phyloP scores from a whole-genome alignment of 139 green algal species.

The Chlorella sorokiniana region DNA sequence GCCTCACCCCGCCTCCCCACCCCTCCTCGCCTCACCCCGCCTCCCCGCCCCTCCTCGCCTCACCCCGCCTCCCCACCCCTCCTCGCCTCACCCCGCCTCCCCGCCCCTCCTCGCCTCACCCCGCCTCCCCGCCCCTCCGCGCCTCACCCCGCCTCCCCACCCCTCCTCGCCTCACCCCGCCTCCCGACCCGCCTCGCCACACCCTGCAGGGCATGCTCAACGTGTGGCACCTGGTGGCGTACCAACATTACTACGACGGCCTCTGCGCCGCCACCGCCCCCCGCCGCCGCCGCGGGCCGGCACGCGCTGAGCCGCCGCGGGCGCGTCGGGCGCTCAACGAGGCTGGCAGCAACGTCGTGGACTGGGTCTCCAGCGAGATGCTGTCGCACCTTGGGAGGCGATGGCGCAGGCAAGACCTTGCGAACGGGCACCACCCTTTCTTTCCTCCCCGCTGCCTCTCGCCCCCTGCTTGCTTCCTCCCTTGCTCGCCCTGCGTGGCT shows the following conservation, averaged over 20 bases:
- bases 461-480: too few species aligned
- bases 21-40: too few species aligned
- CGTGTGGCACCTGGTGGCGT: conserved; percentile 86
- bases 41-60: too few species aligned
- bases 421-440: background rate
- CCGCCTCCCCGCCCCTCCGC: too few species aligned
- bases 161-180: too few species aligned
- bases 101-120: too few species aligned
- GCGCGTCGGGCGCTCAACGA: background rate
- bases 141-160: too few species aligned
- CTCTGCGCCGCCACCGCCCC: conserved; percentile 17
- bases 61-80: too few species aligned
- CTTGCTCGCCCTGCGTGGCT: too few species aligned
- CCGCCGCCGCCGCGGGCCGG: background rate
- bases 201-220: conserved; percentile 86
- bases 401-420: background rate
- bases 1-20: too few species aligned
- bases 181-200: background rate
- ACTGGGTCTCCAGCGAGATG: conserved; percentile 15
- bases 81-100: too few species aligned
- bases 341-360: conserved; percentile 14
- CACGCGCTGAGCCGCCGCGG: background rate
- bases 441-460: background rate
- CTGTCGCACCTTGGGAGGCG: conserved; percentile 12
- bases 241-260: conserved; percentile 75